phyloP scores from a whole-genome alignment of 1,139 yeast species.

The Kazachstania sp. region DNA sequence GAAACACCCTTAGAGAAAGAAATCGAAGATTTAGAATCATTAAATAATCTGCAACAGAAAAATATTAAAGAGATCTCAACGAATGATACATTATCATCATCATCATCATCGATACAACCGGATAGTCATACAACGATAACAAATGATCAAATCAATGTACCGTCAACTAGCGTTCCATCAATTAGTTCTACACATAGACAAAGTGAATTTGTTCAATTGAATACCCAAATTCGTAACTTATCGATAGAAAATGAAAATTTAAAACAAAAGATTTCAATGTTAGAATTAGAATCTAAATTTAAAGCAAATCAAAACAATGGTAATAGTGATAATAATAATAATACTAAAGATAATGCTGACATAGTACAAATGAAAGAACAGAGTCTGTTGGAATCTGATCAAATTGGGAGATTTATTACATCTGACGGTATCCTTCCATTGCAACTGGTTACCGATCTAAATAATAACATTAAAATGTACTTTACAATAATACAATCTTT shows the following conservation, averaged over 20 bases:
- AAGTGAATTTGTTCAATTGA: constrained; percentile 19
- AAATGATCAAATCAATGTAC: not conserved
- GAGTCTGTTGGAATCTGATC: constrained; percentile 7
- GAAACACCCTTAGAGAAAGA: not conserved
- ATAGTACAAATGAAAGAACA: not conserved
- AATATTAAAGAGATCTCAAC: not conserved
- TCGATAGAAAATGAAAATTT: constrained; percentile 30
- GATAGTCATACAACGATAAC: not conserved
- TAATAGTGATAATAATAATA: not conserved
- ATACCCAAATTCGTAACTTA: constrained; percentile 22
- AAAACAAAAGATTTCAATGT: constrained; percentile 27
- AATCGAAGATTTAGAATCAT: not conserved
- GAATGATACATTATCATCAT: not conserved
- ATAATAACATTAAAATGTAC: not conserved
- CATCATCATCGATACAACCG: not conserved
- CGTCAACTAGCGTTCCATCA: not conserved
- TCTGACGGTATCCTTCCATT: constrained; percentile 7
- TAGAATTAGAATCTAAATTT: constrained; percentile 23
- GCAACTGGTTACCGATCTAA: constrained; percentile 1
- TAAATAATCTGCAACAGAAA: not conserved
- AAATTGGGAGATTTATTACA: constrained; percentile 4
- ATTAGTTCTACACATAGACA: constrained; percentile 10
- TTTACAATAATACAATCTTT: not conserved
- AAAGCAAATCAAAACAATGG: not conserved
- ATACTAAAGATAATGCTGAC: not conserved